Percentiles rank a stretch among this genome's conserved stretches.
Conservation (phyloP, 108 stramenopile genomes). For the Pinguiococcus pyrenoidosus region DNA sequence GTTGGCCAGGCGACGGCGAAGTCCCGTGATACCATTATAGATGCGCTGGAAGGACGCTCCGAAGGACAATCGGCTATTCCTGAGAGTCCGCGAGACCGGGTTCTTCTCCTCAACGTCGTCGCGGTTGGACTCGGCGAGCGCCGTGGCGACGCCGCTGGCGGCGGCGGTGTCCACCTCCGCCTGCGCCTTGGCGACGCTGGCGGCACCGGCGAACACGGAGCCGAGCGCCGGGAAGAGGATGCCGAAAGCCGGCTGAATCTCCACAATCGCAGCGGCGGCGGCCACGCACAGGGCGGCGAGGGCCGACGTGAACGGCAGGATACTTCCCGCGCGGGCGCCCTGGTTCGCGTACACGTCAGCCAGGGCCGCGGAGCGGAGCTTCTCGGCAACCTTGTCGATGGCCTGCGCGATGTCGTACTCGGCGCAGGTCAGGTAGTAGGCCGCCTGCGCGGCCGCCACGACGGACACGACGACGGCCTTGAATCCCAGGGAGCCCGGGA, state of each 20-base stretch:
- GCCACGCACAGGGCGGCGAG: conserved; percentile 66
- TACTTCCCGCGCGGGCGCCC: conserved; percentile 58
- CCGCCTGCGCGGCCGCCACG: conserved; percentile 63
- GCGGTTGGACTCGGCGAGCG: background rate
- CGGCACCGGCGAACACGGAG: conserved; percentile 64
- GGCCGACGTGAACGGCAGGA: conserved; percentile 73
- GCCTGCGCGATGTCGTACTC: conserved; percentile 56
- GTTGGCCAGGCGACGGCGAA: too few relatives aligned
- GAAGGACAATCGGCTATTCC: too few relatives aligned
- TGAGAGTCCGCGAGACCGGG: too few relatives aligned
- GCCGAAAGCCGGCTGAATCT: conserved; percentile 34
- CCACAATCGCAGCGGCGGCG: conserved; percentile 69
- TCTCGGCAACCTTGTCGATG: conserved; percentile 67
- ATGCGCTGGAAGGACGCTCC: too few relatives aligned
- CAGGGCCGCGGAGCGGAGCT: conserved; percentile 62
- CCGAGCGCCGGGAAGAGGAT: conserved; percentile 48
- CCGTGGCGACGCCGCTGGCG: background rate
- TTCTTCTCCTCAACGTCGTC: too few relatives aligned
- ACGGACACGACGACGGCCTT: conserved; percentile 62
- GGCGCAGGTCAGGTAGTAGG: conserved; percentile 54
- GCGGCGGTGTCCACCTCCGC: background rate
- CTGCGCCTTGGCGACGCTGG: conserved; percentile 68
- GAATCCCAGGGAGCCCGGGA: conserved; percentile 55
- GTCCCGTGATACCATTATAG: too few relatives aligned
- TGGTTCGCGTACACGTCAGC: conserved; percentile 60